Evolutionary conservation across 306 rosid genomes (phyloP).

Genomic region (Pyrus communis): DNA sequence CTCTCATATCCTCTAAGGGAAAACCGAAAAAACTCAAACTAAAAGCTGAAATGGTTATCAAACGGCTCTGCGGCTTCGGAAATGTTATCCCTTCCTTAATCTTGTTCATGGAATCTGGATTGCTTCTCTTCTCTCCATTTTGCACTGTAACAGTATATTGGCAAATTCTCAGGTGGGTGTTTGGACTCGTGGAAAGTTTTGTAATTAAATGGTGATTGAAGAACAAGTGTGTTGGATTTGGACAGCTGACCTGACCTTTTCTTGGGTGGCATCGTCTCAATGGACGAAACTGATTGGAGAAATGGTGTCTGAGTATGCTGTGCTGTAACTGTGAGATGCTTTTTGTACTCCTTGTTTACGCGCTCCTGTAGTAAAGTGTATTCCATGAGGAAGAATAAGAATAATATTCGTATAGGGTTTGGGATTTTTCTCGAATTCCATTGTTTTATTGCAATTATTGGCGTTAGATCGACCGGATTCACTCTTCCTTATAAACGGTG

Average conservation of each 20-base stretch:
- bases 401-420: no score
- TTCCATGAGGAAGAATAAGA: no score
- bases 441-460: no score
- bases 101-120: no score
- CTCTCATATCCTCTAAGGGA: no score
- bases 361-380: background rate
- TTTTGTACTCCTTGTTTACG: background rate
- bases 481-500: no score
- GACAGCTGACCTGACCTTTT: conserved; percentile 31
- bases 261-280: conserved; percentile 22
- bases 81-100: background rate
- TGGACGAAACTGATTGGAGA: conserved; percentile 4
- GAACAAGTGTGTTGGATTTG: conserved; percentile 24
- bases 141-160: no score
- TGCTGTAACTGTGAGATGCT: background rate
- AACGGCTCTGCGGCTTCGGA: background rate
- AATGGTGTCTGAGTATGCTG: background rate
- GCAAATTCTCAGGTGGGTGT: conserved; percentile 27
- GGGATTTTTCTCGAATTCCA: no score
- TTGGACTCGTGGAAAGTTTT: conserved; percentile 20
- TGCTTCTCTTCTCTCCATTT: no score
- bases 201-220: conserved; percentile 18
- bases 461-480: no score
- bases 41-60: background rate
- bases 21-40: background rate